Evolutionary conservation across 306 rosid species (phyloP), one percentile per base, ranked within the genome.

Genomic region (Datisca glomerata): DNA sequence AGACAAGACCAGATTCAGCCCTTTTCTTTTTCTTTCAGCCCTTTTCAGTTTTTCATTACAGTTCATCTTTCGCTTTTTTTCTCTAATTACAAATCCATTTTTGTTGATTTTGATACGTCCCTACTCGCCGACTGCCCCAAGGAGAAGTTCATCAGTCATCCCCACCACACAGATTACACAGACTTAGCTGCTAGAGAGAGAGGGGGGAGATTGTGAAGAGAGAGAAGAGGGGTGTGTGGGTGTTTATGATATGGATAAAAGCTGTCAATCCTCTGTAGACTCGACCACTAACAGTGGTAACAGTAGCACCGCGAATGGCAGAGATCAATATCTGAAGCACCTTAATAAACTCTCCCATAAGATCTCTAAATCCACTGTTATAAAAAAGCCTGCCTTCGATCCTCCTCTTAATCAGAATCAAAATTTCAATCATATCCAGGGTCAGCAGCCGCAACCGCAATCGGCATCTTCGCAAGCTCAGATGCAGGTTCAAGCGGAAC

Each of bases 301-400:
- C 17, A 43, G 43, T 24, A 39, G 25, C 27, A 24, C 43, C 14
- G 33, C 15, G 25, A 46, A 20, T 38, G 41, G 36, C 45, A 60
- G 73, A 43, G 81, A 82, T 10, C 67, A 80, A 3, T 72, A 70
- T 49, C 73, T 69, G 12, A 67, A 74, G 9, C 89, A 84, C 44
- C 72, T 91, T 58, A 84, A 73, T 76, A 91, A 84, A 69, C 73
- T 78, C n/a, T 80, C 96, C 3, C 96, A 91, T 57, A 91, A 80
- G 65, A 91, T 91, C 69, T 68, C 93, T 19, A 91, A 91, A 22
- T 79, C 86, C 40, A 35, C 42, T 19, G 2, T 41, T 4, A 7
- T 21, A 49, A 68, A 59, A 24, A 79, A 69, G 28, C 64, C 87
- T 10, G 22, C 39, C 41, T 73, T 69, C 10, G 85, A 76, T 22